phyloP scores from a whole-genome alignment of 2,329 filamentous ascomycete species.

The Zarea fungicola region DNA sequence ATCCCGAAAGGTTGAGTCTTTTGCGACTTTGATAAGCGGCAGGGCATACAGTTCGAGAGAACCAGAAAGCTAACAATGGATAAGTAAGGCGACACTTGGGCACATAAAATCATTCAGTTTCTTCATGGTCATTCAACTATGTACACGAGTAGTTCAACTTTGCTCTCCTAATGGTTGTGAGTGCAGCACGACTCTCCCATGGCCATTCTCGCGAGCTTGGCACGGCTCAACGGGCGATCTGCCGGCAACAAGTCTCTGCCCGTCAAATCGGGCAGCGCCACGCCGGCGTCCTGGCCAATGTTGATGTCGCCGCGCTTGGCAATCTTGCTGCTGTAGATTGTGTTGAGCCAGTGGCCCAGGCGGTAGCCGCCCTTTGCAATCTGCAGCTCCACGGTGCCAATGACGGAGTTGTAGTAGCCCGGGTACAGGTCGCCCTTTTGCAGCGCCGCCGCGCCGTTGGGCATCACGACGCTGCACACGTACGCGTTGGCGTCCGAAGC shows the following conservation, averaged over 20 bases:
- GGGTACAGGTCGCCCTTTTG: conserved; percentile 35
- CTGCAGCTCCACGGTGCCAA: conserved; percentile 36
- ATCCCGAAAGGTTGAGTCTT: too few relatives aligned
- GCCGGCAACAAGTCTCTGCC: conserved; percentile 23
- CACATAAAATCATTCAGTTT: too few relatives aligned
- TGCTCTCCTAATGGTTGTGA: conserved; percentile 1
- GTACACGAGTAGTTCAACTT: neutral
- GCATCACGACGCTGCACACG: conserved; percentile 39
- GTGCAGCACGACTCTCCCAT: conserved; percentile 20
- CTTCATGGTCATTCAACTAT: neutral
- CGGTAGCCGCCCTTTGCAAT: conserved; percentile 40
- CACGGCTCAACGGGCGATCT: conserved; percentile 20
- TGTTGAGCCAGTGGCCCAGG: conserved; percentile 27
- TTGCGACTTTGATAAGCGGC: too few relatives aligned
- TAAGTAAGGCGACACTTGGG: too few relatives aligned
- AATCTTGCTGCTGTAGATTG: conserved; percentile 18
- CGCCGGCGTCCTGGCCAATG: too few relatives aligned
- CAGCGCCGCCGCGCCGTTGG: conserved; percentile 31
- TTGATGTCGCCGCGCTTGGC: conserved; percentile 20
- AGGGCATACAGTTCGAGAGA: too few relatives aligned
- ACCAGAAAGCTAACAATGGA: too few relatives aligned
- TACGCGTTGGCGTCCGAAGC: conserved; percentile 37
- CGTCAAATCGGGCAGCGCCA: conserved; percentile 17
- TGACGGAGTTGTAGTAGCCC: conserved; percentile 33
- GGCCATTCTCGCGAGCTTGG: conserved; percentile 23